phyloP scores from a whole-genome alignment of 208 protist species.

The Crithidia brevicula region DNA sequence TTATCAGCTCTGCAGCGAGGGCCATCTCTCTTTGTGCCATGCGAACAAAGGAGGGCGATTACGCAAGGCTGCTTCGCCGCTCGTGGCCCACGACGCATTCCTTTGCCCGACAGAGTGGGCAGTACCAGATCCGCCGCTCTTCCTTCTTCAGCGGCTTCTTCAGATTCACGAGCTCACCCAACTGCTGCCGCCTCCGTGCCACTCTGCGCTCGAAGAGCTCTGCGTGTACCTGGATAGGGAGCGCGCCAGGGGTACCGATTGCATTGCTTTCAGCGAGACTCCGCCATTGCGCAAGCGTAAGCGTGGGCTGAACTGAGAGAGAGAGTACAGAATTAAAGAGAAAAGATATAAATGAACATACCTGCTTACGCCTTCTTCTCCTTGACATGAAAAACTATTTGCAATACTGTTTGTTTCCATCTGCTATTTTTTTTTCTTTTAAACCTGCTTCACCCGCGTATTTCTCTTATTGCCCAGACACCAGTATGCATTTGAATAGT shows the following conservation, averaged over 20 bases:
- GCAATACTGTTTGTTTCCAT: too few species aligned
- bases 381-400: too few species aligned
- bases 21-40: slow-evolving; percentile 6
- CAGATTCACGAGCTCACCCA: slow-evolving; percentile 20
- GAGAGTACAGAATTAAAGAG: too few species aligned
- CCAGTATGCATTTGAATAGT: too few species aligned
- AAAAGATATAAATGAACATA: too few species aligned
- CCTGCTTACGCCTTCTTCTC: too few species aligned
- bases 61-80: not conserved
- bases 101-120: slow-evolving; percentile 25
- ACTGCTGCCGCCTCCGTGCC: slow-evolving; percentile 23
- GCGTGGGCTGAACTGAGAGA: not conserved
- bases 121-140: slow-evolving; percentile 25
- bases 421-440: too few species aligned
- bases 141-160: slow-evolving; percentile 27
- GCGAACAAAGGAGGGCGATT: not conserved
- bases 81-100: too few species aligned
- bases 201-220: slow-evolving; percentile 22
- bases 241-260: not conserved
- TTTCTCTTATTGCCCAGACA: too few species aligned
- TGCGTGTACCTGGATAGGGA: slow-evolving; percentile 16
- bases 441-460: too few species aligned
- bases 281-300: not conserved
- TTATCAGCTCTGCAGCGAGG: slow-evolving; percentile 36
- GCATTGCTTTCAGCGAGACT: not conserved